Conservation (phyloP, 2,329 filamentous ascomycete genomes). For the Colletotrichum cuscutae region DNA sequence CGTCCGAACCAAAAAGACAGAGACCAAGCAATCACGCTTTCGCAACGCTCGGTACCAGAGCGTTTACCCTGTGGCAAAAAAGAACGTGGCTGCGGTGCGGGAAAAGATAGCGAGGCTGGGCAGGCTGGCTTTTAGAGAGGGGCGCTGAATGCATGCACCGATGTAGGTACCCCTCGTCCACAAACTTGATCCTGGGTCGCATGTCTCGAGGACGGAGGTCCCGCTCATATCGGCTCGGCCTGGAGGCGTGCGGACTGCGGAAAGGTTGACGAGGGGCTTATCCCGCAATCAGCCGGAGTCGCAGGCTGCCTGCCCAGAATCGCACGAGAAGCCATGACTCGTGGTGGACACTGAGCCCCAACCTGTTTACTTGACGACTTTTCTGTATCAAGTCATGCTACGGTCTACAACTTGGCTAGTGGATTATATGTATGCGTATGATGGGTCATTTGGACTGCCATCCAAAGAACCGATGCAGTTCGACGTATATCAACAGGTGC, state of each 20-base stretch:
- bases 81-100: constrained; percentile 9
- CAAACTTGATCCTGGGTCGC: constrained; percentile 1
- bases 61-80: constrained; percentile 11
- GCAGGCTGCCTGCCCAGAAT: constrained; percentile 6
- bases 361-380: constrained; percentile 20
- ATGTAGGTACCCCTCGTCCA: constrained; percentile 13
- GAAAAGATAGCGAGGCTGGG: constrained; percentile 27
- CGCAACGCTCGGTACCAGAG: not conserved
- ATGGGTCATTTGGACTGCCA: constrained; percentile 2
- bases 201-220: constrained; percentile 11
- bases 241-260: constrained; percentile 25
- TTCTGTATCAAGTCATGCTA: constrained; percentile 14
- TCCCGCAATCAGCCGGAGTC: constrained; percentile 17
- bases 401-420: not conserved
- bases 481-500: not conserved
- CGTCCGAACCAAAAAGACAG: not conserved
- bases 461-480: constrained; percentile 7
- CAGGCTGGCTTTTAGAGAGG: constrained; percentile 1
- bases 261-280: constrained; percentile 11
- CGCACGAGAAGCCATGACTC: constrained; percentile 23
- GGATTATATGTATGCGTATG: constrained; percentile 14
- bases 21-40: not conserved
- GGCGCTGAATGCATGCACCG: constrained; percentile 7
- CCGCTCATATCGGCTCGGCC: constrained; percentile 25
- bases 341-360: constrained; percentile 20